These are phyloP conservation scores for Monilinia fructigena DNA, from an alignment of 2,329 filamentous ascomycete genomes.

Conservation along the genomic window DNA sequence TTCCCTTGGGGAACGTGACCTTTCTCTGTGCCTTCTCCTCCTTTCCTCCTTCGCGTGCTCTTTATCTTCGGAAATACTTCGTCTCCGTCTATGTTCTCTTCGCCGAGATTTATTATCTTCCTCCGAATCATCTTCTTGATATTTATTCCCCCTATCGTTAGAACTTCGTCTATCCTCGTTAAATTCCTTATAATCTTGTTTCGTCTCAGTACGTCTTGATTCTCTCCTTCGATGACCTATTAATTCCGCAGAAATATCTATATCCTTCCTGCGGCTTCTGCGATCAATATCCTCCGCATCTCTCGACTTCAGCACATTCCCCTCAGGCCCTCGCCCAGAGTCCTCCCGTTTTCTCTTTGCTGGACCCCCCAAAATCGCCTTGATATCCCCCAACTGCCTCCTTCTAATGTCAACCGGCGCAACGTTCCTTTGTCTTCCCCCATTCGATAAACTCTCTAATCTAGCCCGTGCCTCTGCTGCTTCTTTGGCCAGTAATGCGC, in stretches of 20 bases:
- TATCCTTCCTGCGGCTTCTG: slow-evolving; percentile 13
- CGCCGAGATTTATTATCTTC: slow-evolving; percentile 22
- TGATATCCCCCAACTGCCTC: slow-evolving; percentile 60
- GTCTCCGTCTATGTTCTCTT: slow-evolving; percentile 39
- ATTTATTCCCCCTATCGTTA: slow-evolving; percentile 14
- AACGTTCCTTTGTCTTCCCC: slow-evolving; percentile 43
- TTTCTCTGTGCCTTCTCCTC: slow-evolving; percentile 29
- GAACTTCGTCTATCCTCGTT: slow-evolving; percentile 1
- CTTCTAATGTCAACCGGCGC: slow-evolving; percentile 54
- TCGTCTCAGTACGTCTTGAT: slow-evolving; percentile 12
- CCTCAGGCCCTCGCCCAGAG: slow-evolving; percentile 19
- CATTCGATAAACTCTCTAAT: slow-evolving; percentile 58
- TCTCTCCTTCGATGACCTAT: slow-evolving; percentile 19
- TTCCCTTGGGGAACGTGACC: slow-evolving; percentile 33
- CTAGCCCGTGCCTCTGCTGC: slow-evolving; percentile 73
- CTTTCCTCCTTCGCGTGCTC: slow-evolving; percentile 27
- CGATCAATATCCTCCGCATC: slow-evolving; percentile 19
- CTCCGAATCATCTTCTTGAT: slow-evolving; percentile 17
- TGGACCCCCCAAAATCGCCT: slow-evolving; percentile 51
- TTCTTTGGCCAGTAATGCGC: slow-evolving; percentile 79
- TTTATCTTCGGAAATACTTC: slow-evolving; percentile 30
- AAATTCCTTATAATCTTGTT: slow-evolving; percentile 13
- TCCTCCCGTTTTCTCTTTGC: slow-evolving; percentile 32
- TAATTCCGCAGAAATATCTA: slow-evolving; percentile 14
- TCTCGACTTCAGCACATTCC: not conserved